Base-by-base conservation (phyloP, 1,284 basidiomycete species). In the Trametes sp. region DNA sequence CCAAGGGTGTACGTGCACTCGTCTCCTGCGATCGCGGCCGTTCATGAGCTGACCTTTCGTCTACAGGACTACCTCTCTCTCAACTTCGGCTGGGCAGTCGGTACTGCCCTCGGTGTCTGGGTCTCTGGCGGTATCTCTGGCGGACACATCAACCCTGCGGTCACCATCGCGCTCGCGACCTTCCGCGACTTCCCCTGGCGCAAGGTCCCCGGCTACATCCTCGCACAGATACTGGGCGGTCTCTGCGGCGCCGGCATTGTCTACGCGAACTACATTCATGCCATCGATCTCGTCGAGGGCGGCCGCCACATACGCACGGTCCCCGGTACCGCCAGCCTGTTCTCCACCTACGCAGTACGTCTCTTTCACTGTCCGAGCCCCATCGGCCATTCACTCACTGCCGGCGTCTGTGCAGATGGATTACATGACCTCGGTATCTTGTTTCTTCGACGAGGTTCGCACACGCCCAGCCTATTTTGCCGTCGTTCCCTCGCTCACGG, bases 61-160 rank as follows among this genome's bases (percentile, higher is more conserved):
- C 21, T 61, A 48, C 61, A 91, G 89, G 76, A 78, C 48, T 90
- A 80, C 68, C 72, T 87, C 16, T 87, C 89, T 7, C 77, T 89
- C 48, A 82, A 78, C 65, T 75, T 91, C 45, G 89, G 88, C 53
- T 93, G 89, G 90, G 90, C 82, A 21, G 75, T 84, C 55, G 89
- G 90, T 75, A 71, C 80, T 1, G 84, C 86, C 9, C 77, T 93
- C 70, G 90, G 89, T 44, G 88, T 88, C 2, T 92, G 88, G 88
- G 78, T 86, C 7, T 82, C 84, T 14, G 83, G 80, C 54, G 86
- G 86, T 50, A 84, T 90, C 61, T 90, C 89, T 51, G 90, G 91
- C 21, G 92, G 90, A 35, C 91, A 93, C 71, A 84, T 93, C 66
- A 93, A 93, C 70, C 92, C 91, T 48, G 90, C 89, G 26, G 90